Percentiles rank a stretch among this genome's conserved stretches.
Evolutionary conservation across 2,329 filamentous ascomycete genomes (phyloP).

Genomic region (Byssothecium circinans): DNA sequence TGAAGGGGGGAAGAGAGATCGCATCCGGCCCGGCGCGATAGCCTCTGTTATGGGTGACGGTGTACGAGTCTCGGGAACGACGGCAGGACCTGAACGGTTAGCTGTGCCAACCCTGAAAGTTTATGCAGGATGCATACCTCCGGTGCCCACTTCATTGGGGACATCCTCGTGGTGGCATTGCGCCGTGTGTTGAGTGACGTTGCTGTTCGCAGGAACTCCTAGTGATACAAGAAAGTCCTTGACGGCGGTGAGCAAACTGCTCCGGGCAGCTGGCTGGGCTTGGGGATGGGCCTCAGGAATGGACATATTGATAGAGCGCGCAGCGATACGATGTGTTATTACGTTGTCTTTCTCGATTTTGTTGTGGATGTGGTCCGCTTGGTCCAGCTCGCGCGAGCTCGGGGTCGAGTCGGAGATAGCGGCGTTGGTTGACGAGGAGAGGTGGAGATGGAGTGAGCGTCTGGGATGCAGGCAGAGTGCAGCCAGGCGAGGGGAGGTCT

Average conservation of each 20-base stretch:
- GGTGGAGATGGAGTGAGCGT: not conserved
- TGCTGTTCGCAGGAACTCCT: slow-evolving; percentile 23
- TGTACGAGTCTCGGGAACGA: slow-evolving; percentile 6
- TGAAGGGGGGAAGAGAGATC: slow-evolving; percentile 53
- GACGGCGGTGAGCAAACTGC: slow-evolving; percentile 12
- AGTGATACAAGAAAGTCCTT: slow-evolving; percentile 24
- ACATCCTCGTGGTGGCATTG: slow-evolving; percentile 37
- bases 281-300: slow-evolving; percentile 5
- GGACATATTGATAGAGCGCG: slow-evolving; percentile 5
- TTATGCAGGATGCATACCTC: slow-evolving; percentile 3
- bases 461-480: not conserved
- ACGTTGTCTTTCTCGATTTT: not conserved
- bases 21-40: slow-evolving; percentile 38
- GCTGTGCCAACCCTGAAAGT: not conserved
- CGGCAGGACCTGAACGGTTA: not conserved
- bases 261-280: slow-evolving; percentile 5
- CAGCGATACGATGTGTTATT: slow-evolving; percentile 1
- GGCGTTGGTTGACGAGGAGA: not conserved
- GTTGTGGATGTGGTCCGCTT: not conserved
- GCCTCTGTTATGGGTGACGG: slow-evolving; percentile 15
- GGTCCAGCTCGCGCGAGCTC: not conserved
- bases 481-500: not conserved
- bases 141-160: slow-evolving; percentile 11
- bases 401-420: slow-evolving; percentile 2
- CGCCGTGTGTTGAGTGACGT: slow-evolving; percentile 32